A percentile compares a stretch with the other conserved stretches of the same genome.
Conservation (phyloP, 1,284 basidiomycete species). For the Coniferiporia sulphurascens region DNA sequence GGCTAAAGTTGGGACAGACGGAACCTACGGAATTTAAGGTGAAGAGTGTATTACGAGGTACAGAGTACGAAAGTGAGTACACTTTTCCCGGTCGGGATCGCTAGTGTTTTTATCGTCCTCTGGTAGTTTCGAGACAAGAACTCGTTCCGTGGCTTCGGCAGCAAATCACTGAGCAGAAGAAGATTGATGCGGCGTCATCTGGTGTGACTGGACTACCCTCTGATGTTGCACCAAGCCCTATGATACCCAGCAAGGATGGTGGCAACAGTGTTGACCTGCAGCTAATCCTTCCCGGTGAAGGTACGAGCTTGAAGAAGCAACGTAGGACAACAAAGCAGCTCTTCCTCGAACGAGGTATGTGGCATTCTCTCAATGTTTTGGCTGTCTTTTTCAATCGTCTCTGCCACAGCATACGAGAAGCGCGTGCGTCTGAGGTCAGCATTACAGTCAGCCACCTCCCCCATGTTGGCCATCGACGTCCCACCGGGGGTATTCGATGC, state of each 20-base stretch:
- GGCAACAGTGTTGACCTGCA: constrained; percentile 47
- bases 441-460: constrained; percentile 49
- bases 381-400: constrained; percentile 11
- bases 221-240: constrained; percentile 22
- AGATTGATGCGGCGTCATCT: constrained; percentile 20
- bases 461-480: constrained; percentile 69
- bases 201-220: constrained; percentile 37
- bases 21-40: constrained; percentile 73
- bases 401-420: constrained; percentile 54
- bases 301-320: constrained; percentile 53
- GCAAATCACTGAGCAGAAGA: constrained; percentile 26
- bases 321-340: constrained; percentile 67
- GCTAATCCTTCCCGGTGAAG: constrained; percentile 58
- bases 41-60: constrained; percentile 72
- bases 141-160: constrained; percentile 25
- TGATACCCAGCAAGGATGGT: constrained; percentile 40
- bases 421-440: constrained; percentile 49
- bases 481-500: constrained; percentile 53
- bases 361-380: not conserved
- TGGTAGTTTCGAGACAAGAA: constrained; percentile 35
- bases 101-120: not conserved
- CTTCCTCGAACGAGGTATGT: constrained; percentile 58
- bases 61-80: constrained; percentile 62
- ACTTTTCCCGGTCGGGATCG: constrained; percentile 13
- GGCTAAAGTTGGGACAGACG: constrained; percentile 50